Evolutionary conservation across 495 filamentous ascomycete species (phyloP).

Genomic region (Podospora fimiseda): DNA sequence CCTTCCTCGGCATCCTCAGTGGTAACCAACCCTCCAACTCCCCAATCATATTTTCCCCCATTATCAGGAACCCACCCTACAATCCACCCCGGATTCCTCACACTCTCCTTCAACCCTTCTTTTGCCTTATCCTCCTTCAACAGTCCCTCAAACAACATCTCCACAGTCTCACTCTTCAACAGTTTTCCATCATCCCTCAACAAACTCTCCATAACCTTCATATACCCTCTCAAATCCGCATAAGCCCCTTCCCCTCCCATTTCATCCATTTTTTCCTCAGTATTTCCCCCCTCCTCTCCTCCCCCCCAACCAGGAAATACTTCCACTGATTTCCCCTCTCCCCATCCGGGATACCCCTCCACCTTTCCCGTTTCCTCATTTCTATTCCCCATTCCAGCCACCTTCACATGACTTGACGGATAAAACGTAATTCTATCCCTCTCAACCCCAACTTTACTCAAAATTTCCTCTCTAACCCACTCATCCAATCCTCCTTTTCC

Average conservation of each 20-base stretch:
- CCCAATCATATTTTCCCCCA: slow-evolving; percentile 28
- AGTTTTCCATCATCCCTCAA: slow-evolving; percentile 29
- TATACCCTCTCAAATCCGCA: slow-evolving; percentile 22
- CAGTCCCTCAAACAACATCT: slow-evolving; percentile 27
- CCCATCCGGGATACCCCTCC: neutral
- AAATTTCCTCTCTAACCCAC: slow-evolving; percentile 25
- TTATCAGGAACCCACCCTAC: slow-evolving; percentile 15
- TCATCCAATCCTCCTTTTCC: slow-evolving; percentile 20
- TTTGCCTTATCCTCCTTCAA: slow-evolving; percentile 16
- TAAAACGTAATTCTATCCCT: slow-evolving; percentile 23
- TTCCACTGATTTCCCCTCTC: neutral
- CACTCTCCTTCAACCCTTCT: slow-evolving; percentile 12
- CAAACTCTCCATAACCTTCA: slow-evolving; percentile 22
- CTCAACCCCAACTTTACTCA: slow-evolving; percentile 14
- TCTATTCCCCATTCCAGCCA: slow-evolving; percentile 6
- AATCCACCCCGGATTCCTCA: slow-evolving; percentile 21
- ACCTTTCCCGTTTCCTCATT: slow-evolving; percentile 16
- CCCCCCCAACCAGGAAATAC: neutral
- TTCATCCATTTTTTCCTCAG: neutral
- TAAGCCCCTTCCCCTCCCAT: slow-evolving; percentile 30
- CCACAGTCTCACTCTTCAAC: slow-evolving; percentile 20
- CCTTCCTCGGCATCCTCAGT: slow-evolving; percentile 9
- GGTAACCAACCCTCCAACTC: slow-evolving; percentile 28
- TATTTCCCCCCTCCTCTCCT: slow-evolving; percentile 11
- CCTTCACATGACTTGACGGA: slow-evolving; percentile 10